Base-by-base conservation (phyloP, 306 rosid species). In the Sicyos edulis region DNA sequence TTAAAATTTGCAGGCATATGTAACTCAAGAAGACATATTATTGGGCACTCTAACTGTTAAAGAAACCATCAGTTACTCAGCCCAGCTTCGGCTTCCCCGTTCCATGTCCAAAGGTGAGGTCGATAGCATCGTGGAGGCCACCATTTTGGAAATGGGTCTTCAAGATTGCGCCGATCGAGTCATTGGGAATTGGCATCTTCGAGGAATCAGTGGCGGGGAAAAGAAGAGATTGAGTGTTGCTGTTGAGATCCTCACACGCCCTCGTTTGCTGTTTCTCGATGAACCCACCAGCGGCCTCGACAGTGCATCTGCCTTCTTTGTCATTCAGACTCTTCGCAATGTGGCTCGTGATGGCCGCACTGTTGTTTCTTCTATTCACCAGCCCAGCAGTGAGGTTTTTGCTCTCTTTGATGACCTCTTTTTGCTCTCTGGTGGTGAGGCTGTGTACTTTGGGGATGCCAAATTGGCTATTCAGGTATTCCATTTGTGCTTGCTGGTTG, bases 131-230 rank as follows among this genome's bases (percentile, higher is more conserved):
- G 89, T 91, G 4, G 92, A 85, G 37, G 95, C 80, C 22, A 88
- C 88, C 34, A 87, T 93, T 10, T 63, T 54, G 58, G 95, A 91
- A 50, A 87, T 93, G 97, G 97, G 99, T 73, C 92, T 93, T 76
- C 84, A 83, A 77, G 95, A 91, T 3, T 93, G 99, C 74, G 88
- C 87, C n/a, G 87, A 93, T 68, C 59, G 86, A 61, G 17, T 82
- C 2, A 82, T 88, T 40, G 98, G 98, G 54, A 88, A 86, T 67
- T 93, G 98, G 98, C 97, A 91, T 45, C 78, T 86, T 49, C 86
- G 99, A 74, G 96, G 99, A 0, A 84, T 93, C 74, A 93, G 97
- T 42, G 99, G 97, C 37, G 99, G 99, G 37, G 97, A 93, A 73
- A 91, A 82, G 88, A 93, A 91, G 77, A 88, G 99, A 52, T 75